These are phyloP conservation scores for Paramecium tetraurelia DNA, from an alignment of 73 alveolate species.

Conservation along the genomic window DNA sequence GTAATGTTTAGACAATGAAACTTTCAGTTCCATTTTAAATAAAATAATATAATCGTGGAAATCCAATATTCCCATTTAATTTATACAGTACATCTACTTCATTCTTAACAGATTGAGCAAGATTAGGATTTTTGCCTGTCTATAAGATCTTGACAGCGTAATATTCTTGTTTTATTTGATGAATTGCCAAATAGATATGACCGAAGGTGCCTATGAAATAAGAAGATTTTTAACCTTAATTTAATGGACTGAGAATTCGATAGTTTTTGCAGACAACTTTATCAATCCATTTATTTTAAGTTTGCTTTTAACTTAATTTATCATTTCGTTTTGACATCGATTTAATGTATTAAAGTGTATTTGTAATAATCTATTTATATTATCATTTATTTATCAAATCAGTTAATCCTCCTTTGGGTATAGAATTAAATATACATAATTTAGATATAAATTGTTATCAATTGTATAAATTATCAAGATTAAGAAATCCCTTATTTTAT, in stretches of 20 bases:
- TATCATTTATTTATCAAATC: neutral
- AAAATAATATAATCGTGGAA: neutral
- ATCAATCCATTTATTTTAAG: neutral
- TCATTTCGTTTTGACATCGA: neutral
- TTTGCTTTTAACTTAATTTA: neutral
- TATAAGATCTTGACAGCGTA: neutral
- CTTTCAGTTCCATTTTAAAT: neutral
- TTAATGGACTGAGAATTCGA: neutral
- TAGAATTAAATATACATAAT: neutral
- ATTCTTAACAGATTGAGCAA: neutral
- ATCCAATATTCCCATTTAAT: neutral
- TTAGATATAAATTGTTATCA: neutral
- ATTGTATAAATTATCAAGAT: neutral
- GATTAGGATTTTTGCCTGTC: neutral
- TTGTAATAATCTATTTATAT: neutral
- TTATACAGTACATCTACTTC: neutral
- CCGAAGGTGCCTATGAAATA: neutral
- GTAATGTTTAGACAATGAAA: constrained; percentile 13
- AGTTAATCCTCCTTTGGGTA: neutral
- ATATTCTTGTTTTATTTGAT: neutral
- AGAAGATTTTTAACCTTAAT: neutral
- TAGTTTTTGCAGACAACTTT: neutral
- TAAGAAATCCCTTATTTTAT: neutral
- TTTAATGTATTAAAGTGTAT: neutral
- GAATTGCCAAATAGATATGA: neutral